Evolutionary conservation across 768 basidiomycete genomes (phyloP), one percentile per base, ranked within the genome.

Genomic region (Pholiota microspora): DNA sequence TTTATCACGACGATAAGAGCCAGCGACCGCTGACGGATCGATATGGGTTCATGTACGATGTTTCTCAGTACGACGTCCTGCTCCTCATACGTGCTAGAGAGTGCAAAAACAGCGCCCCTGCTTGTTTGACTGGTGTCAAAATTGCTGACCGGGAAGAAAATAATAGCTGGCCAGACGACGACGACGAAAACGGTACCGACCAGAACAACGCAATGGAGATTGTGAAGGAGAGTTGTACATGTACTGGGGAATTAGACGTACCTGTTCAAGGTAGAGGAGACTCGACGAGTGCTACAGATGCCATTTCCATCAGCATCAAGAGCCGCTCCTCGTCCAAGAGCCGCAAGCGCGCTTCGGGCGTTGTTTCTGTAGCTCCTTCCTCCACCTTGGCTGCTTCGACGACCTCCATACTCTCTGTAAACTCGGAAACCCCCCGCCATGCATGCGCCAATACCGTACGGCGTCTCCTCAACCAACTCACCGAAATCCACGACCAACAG

Each of bases 31-130:
- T 94, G 53, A 92, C 92, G 16, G 94, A 95, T 57, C 84, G 92
- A 4, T 95, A 87, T 62, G 94, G 94, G 0, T 95, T 95, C 73
- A 86, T 94, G 69, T 94, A 94, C 55, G 92, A 94, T 59, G 80
- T 93, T 1, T 83, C 85, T 2, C 79, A 84, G 61, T 92, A 93
- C 62, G 93, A 95, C 62, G 77, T 89, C 24, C 75, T 92, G 23
- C 71, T 96, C 12, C 77, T 95, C 24, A 68, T 88, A 7, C 78
- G 89, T 25, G 89, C 88, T 15, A 82, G 77, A 62, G 85, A 85
- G 53, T 91, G 88, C 55, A 76, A 81, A 45, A 88, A 80, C 60
- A 82, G 86, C 0, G 92, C 92, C 0, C 91, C 92, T 3, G 90
- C 91, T 6, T 92, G 89, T 63, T 73, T 92, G 45, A 94, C 92